Percentiles rank a stretch among this genome's conserved stretches.
These are phyloP conservation scores for Bacidia gigantensis DNA, from an alignment of 495 filamentous ascomycete species.

Conservation along the genomic window DNA sequence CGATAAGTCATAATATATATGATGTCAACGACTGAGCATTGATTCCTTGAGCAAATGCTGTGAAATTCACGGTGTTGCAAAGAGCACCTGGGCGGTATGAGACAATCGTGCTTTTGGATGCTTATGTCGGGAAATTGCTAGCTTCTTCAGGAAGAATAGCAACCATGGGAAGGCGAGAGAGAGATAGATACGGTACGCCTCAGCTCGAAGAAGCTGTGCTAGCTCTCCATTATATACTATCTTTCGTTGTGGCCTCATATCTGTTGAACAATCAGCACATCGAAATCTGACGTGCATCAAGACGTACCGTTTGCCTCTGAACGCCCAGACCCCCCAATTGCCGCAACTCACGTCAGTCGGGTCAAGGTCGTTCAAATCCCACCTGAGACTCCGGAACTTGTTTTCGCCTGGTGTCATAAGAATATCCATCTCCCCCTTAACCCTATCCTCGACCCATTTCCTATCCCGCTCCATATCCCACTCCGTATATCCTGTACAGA, in stretches of 20 bases:
- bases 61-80: no score
- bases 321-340: conserved; percentile 95
- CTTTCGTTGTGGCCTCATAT: conserved; percentile 7
- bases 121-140: no score
- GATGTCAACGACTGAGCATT: no score
- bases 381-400: conserved; percentile 80
- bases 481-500: conserved; percentile 91
- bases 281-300: background rate
- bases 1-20: no score
- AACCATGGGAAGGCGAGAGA: no score
- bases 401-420: conserved; percentile 90
- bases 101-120: no score
- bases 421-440: conserved; percentile 78
- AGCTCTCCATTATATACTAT: no score
- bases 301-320: conserved; percentile 88
- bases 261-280: conserved; percentile 1
- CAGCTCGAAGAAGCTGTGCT: no score
- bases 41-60: no score
- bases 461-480: conserved; percentile 87
- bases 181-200: no score
- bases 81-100: no score
- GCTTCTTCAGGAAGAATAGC: no score
- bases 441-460: conserved; percentile 72
- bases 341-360: conserved; percentile 88
- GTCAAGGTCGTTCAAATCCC: conserved; percentile 94